Conservation (phyloP, 306 rosid genomes). For the Glycine soja region DNA sequence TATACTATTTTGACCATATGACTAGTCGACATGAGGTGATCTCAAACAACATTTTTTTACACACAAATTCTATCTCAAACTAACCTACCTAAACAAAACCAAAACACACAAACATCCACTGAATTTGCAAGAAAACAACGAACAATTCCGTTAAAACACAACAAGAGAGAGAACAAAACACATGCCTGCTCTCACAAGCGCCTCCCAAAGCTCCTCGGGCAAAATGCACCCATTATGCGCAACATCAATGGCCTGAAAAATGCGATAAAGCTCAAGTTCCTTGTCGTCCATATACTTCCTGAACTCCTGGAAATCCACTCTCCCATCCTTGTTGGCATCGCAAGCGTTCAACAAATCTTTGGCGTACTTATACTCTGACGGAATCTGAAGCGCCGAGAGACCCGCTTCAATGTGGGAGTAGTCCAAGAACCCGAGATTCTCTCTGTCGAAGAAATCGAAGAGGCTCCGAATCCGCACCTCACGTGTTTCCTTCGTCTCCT, state of each 20-base stretch:
- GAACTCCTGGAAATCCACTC: slow-evolving; percentile 80
- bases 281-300: slow-evolving; percentile 88
- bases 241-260: slow-evolving; percentile 94
- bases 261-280: slow-evolving; percentile 90
- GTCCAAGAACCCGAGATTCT: slow-evolving; percentile 72
- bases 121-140: neutral
- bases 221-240: slow-evolving; percentile 90
- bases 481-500: slow-evolving; percentile 85
- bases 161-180: neutral
- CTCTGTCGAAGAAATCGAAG: slow-evolving; percentile 77
- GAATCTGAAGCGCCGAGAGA: slow-evolving; percentile 81
- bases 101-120: slow-evolving; percentile 30
- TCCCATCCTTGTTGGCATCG: slow-evolving; percentile 79
- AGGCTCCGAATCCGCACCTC: slow-evolving; percentile 71
- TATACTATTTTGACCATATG: neutral
- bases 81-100: neutral
- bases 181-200: slow-evolving; percentile 84
- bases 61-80: slow-evolving; percentile 10
- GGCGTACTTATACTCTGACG: slow-evolving; percentile 84
- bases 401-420: slow-evolving; percentile 80
- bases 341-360: slow-evolving; percentile 80
- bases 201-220: slow-evolving; percentile 97
- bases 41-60: neutral
- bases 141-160: neutral
- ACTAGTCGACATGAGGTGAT: neutral